Conservation (phyloP, 176 grass and related monocot species). For the Ensete glaucum region DNA sequence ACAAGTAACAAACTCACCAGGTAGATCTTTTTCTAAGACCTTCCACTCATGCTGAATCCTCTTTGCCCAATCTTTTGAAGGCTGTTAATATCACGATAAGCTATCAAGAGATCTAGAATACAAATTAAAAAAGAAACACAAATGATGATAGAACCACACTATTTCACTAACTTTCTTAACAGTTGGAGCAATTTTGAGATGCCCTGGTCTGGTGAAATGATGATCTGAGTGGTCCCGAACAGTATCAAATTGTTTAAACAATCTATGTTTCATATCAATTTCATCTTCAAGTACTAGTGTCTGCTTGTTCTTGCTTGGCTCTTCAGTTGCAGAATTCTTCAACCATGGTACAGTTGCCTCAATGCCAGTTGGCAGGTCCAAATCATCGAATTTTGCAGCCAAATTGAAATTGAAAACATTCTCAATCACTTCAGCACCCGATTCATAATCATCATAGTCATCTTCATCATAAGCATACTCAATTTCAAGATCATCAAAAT, state of each 20-base stretch:
- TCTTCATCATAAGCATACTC: slow-evolving; percentile 53
- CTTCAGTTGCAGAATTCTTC: slow-evolving; percentile 28
- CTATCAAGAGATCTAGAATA: slow-evolving; percentile 5
- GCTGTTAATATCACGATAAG: slow-evolving; percentile 18
- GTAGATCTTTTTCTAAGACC: slow-evolving; percentile 63
- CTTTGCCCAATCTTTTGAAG: slow-evolving; percentile 51
- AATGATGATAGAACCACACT: slow-evolving; percentile 7
- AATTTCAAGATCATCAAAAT: slow-evolving; percentile 22
- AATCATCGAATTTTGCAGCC: slow-evolving; percentile 36
- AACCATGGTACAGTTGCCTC: slow-evolving; percentile 22
- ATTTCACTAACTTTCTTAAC: slow-evolving; percentile 2
- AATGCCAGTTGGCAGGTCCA: slow-evolving; percentile 33
- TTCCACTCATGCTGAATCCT: slow-evolving; percentile 63
- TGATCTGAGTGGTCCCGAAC: slow-evolving; percentile 61
- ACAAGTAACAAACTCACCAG: slow-evolving; percentile 28
- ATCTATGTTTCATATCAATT: slow-evolving; percentile 22
- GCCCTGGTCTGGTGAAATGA: slow-evolving; percentile 33
- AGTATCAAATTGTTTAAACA: slow-evolving; percentile 53
- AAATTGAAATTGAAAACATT: slow-evolving; percentile 39
- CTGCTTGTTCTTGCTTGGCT: slow-evolving; percentile 25
- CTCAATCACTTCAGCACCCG: slow-evolving; percentile 18
- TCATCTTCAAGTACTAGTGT: slow-evolving; percentile 20
- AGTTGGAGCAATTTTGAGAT: neutral
- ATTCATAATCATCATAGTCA: slow-evolving; percentile 30
- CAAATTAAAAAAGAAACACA: slow-evolving; percentile 13